These are phyloP conservation scores for Madurella fahalii DNA, from an alignment of 2,329 filamentous ascomycete species.

Conservation along the genomic window DNA sequence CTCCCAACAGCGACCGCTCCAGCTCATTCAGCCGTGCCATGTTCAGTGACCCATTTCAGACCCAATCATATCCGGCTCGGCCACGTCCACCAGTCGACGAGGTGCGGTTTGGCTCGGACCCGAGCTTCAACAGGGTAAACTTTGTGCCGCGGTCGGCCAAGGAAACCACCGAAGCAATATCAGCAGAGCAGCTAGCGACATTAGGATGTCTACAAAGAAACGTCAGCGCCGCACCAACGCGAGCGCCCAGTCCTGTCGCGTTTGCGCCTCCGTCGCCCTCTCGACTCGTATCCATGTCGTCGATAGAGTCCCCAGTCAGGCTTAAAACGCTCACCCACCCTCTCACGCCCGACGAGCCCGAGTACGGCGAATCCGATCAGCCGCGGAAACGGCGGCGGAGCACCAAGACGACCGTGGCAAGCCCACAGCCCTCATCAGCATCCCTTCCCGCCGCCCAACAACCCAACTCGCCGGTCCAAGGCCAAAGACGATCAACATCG, in stretches of 20 bases:
- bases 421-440: neutral
- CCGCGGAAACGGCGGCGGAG: slow-evolving; percentile 6
- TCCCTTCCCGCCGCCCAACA: neutral
- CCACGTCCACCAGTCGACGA: slow-evolving; percentile 32
- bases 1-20: slow-evolving; percentile 29
- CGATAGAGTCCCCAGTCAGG: neutral
- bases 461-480: neutral
- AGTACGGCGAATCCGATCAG: neutral
- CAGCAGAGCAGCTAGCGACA: slow-evolving; percentile 51
- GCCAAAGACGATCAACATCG: neutral
- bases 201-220: slow-evolving; percentile 55
- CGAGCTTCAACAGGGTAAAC: slow-evolving; percentile 55
- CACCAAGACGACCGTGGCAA: neutral
- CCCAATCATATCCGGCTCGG: slow-evolving; percentile 18
- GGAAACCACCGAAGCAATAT: slow-evolving; percentile 55
- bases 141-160: slow-evolving; percentile 55
- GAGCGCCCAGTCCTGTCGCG: slow-evolving; percentile 51
- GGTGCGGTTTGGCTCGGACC: slow-evolving; percentile 65
- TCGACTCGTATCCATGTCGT: slow-evolving; percentile 16
- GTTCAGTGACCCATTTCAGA: slow-evolving; percentile 37
- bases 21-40: slow-evolving; percentile 35
- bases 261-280: slow-evolving; percentile 18
- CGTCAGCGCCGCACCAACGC: slow-evolving; percentile 56
- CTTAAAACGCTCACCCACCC: neutral
- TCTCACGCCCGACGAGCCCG: neutral